A percentile compares a stretch with the other conserved stretches of the same genome.
Evolutionary conservation across 345 rosid genomes (phyloP).

Genomic region (Eucalyptus cloeziana): DNA sequence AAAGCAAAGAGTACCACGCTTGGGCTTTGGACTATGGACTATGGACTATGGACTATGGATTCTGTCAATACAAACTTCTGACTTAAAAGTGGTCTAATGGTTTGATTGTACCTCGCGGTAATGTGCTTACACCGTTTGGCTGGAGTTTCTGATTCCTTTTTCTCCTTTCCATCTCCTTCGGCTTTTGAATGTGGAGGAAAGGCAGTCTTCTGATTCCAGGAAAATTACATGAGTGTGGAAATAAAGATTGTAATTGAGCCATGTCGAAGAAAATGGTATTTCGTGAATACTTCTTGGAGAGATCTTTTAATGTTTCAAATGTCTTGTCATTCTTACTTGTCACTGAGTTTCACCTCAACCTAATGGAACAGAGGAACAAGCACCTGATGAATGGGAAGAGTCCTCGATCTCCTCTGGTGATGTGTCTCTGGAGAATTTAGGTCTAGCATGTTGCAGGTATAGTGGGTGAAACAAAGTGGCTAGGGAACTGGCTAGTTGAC

Average conservation of each 20-base stretch:
- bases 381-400: neutral
- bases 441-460: neutral
- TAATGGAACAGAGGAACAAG: neutral
- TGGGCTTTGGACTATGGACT: too few relatives aligned
- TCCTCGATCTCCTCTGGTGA: neutral
- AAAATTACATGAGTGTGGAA: neutral
- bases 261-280: neutral
- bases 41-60: too few relatives aligned
- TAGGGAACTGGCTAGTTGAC: neutral
- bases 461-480: neutral
- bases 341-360: neutral
- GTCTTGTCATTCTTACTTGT: neutral
- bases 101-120: neutral
- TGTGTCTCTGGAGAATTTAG: neutral
- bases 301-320: neutral
- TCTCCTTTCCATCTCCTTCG: neutral
- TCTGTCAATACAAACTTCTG: too few relatives aligned
- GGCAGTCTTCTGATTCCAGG: neutral
- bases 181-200: neutral
- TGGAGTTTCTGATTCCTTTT: neutral
- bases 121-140: neutral
- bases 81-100: too few relatives aligned
- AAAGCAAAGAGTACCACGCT: too few relatives aligned
- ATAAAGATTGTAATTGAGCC: neutral
- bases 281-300: neutral